These are phyloP conservation scores for Lichtheimia corymbifera DNA, from an alignment of 371 early-diverging fungal species.

Conservation along the genomic window DNA sequence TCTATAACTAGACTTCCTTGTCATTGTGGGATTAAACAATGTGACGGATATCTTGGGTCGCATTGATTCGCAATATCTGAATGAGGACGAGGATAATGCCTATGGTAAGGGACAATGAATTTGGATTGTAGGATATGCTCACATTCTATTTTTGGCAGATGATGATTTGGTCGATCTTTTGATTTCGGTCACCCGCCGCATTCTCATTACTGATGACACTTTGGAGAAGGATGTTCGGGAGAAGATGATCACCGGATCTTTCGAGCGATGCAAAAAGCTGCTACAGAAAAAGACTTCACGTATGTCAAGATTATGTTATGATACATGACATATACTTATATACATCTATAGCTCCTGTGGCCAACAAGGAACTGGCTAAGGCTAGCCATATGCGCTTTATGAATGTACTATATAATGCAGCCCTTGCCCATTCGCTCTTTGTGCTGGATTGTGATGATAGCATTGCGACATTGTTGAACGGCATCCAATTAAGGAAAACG, in stretches of 20 bases:
- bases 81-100: conserved; percentile 27
- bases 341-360: conserved; percentile 6
- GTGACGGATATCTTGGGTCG: conserved; percentile 1
- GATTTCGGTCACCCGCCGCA: conserved; percentile 25
- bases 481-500: conserved; percentile 28
- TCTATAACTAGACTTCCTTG: not conserved
- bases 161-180: conserved; percentile 26
- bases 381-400: conserved; percentile 24
- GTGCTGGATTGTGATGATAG: conserved; percentile 20
- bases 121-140: not conserved
- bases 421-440: conserved; percentile 10
- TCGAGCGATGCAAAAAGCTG: conserved; percentile 17
- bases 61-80: conserved; percentile 26
- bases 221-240: conserved; percentile 12
- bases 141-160: conserved; percentile 19
- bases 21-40: not conserved
- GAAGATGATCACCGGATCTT: conserved; percentile 12
- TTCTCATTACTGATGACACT: conserved; percentile 11
- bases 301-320: conserved; percentile 11
- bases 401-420: conserved; percentile 26
- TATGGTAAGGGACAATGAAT: conserved; percentile 21
- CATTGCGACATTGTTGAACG: conserved; percentile 18
- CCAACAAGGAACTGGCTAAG: conserved; percentile 36
- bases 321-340: not conserved
- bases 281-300: conserved; percentile 21